Conservation (phyloP, 2,329 filamentous ascomycete genomes). For the Cladophialophora immunda region DNA sequence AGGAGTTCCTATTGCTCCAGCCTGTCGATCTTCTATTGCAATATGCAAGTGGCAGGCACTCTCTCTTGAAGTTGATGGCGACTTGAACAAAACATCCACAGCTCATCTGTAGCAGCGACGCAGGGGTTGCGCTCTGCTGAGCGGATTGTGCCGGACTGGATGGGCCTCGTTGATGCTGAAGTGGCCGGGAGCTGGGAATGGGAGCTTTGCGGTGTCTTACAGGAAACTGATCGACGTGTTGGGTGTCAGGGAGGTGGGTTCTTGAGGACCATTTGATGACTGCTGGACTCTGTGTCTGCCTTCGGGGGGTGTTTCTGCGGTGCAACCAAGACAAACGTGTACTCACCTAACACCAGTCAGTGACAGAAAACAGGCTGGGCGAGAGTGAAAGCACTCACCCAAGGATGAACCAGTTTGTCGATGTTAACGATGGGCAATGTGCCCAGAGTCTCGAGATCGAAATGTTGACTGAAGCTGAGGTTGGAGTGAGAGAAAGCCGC, state of each 20-base stretch:
- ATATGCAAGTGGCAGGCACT: slow-evolving; percentile 2
- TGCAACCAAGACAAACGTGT: background rate
- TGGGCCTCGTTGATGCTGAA: background rate
- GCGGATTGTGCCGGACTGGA: background rate
- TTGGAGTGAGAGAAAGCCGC: background rate
- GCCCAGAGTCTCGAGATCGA: background rate
- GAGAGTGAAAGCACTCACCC: background rate
- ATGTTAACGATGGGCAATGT: background rate
- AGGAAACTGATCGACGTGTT: background rate
- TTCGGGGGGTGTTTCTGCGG: background rate
- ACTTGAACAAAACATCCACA: background rate
- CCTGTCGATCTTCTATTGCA: background rate
- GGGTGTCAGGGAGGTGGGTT: background rate
- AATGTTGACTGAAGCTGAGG: background rate
- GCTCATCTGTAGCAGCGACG: background rate
- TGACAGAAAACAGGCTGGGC: background rate
- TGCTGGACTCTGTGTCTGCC: background rate
- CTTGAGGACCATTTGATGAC: background rate
- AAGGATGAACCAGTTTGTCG: background rate
- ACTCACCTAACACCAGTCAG: background rate
- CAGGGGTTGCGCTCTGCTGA: background rate
- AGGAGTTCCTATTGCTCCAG: background rate
- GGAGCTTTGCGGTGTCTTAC: background rate
- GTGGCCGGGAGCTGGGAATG: background rate
- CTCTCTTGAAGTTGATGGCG: background rate